Percentiles rank a stretch among this genome's conserved stretches.
These are phyloP conservation scores for Colletotrichum camelliae DNA, from an alignment of 2,329 filamentous ascomycete species.

Conservation along the genomic window DNA sequence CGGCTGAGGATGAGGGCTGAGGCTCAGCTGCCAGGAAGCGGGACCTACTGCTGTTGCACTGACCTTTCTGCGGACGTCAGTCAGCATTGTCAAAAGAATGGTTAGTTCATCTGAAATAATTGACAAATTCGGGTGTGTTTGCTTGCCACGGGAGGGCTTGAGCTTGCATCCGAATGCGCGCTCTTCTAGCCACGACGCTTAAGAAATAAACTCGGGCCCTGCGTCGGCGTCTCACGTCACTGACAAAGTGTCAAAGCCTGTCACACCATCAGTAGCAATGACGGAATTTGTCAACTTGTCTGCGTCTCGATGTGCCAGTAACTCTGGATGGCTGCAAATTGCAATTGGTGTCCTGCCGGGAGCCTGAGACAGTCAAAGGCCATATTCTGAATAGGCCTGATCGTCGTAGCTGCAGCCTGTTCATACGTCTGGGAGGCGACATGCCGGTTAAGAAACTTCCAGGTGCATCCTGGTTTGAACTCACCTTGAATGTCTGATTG, in stretches of 20 bases:
- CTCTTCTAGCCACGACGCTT: not conserved
- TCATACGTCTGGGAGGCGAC: not conserved
- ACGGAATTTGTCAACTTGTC: not conserved
- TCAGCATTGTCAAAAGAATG: not conserved
- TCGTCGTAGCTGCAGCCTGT: not conserved
- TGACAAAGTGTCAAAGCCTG: slow-evolving; percentile 3
- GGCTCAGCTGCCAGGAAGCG: not conserved
- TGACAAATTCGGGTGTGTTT: slow-evolving; percentile 9
- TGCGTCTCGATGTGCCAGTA: not conserved
- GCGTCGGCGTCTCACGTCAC: not conserved
- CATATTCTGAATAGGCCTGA: not conserved
- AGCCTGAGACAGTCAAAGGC: not conserved
- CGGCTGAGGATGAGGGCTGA: not conserved
- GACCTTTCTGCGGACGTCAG: not conserved
- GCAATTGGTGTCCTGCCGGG: not conserved
- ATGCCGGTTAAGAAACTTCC: not conserved
- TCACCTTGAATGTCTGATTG: not conserved
- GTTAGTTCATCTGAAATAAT: slow-evolving; percentile 6
- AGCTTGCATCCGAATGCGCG: not conserved
- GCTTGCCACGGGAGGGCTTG: not conserved
- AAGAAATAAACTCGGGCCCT: not conserved
- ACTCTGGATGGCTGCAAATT: not conserved
- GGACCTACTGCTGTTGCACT: not conserved
- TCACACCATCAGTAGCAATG: not conserved
- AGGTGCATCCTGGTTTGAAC: not conserved